phyloP scores from a whole-genome alignment of 2,329 filamentous ascomycete species.

The Colletotrichum tamarilloi region DNA sequence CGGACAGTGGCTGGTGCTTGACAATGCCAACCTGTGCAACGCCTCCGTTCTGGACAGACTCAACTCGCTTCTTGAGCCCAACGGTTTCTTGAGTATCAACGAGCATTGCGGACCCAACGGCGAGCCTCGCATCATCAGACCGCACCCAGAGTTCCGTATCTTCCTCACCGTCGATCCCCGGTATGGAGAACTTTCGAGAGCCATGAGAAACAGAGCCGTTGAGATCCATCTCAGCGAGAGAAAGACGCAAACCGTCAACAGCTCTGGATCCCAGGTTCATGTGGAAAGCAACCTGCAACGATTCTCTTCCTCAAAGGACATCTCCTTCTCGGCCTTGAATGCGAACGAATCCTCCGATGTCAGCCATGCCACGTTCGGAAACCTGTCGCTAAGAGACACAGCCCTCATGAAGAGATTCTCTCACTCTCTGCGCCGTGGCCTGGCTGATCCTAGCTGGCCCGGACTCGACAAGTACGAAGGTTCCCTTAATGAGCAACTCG shows the following conservation, averaged over 20 bases:
- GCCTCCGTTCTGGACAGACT: conserved; percentile 93
- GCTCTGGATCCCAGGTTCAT: conserved; percentile 53
- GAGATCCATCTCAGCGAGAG: conserved; percentile 80
- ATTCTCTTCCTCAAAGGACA: conserved; percentile 52
- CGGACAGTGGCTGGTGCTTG: conserved; percentile 92
- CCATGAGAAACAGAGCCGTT: conserved; percentile 94
- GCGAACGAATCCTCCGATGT: conserved; percentile 40
- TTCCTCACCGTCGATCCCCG: conserved; percentile 94
- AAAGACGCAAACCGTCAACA: conserved; percentile 45
- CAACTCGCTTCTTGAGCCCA: conserved; percentile 93
- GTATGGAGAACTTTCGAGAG: conserved; percentile 92
- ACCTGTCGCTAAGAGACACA: conserved; percentile 60
- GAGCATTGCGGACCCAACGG: conserved; percentile 89
- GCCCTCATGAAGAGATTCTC: conserved; percentile 46
- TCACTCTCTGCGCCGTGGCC: conserved; percentile 28
- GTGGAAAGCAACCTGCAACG: conserved; percentile 63
- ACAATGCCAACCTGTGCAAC: conserved; percentile 97
- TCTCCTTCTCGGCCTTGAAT: conserved; percentile 41
- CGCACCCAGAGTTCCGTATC: conserved; percentile 88
- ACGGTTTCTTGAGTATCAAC: conserved; percentile 89
- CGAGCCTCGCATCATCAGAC: conserved; percentile 80
- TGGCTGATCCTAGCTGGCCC: not conserved
- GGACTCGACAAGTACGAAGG: conserved; percentile 23
- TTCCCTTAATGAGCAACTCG: conserved; percentile 30
- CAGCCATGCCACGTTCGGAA: conserved; percentile 54